phyloP scores from a whole-genome alignment of 768 basidiomycete species.

The Psilocybe azurescens region DNA sequence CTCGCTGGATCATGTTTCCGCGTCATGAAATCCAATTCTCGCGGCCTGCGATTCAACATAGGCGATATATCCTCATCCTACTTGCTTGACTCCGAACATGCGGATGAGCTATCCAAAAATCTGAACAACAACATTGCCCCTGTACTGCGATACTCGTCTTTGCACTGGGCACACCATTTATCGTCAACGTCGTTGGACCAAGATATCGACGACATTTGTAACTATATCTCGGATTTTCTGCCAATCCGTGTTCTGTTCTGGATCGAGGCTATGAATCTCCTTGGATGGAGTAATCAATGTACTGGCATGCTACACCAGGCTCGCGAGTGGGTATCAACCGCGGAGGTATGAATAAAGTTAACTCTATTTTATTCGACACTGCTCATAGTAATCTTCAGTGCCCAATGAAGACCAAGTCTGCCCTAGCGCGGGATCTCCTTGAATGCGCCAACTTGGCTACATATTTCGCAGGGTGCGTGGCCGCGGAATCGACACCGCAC shows the following conservation, averaged over 20 bases:
- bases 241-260: constrained; percentile 25
- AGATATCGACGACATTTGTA: background rate
- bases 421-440: no score
- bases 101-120: background rate
- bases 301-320: constrained; percentile 19
- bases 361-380: background rate
- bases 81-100: constrained; percentile 3
- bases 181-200: background rate
- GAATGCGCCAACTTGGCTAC: no score
- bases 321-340: constrained; percentile 3
- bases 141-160: constrained; percentile 10
- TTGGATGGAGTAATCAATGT: constrained; percentile 18
- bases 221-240: constrained; percentile 16
- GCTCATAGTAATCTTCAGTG: no score
- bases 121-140: constrained; percentile 13
- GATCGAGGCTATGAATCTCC: constrained; percentile 33
- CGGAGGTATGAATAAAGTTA: background rate
- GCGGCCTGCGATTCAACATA: constrained; percentile 23
- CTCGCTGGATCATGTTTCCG: constrained; percentile 20
- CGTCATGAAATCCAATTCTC: constrained; percentile 14
- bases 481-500: no score
- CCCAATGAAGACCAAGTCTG: no score
- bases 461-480: no score
- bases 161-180: constrained; percentile 17
- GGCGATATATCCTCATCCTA: constrained; percentile 21